Percentiles rank a stretch among this genome's conserved stretches.
Conservation (phyloP, 768 basidiomycete genomes). For the Lyophyllum decastes region DNA sequence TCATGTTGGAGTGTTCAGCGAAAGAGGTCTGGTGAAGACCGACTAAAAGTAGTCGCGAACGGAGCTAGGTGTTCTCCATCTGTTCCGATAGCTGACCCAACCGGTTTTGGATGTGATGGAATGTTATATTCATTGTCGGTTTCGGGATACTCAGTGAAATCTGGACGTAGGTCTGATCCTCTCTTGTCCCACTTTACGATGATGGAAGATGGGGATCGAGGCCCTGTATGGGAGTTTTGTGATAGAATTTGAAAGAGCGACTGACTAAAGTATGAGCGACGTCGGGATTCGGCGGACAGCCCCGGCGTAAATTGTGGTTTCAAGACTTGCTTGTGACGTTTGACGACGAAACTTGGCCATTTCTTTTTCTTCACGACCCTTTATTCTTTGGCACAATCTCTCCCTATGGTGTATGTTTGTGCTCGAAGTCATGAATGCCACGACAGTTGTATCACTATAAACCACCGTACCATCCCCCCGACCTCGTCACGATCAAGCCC, state of each 20-base stretch:
- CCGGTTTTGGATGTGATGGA: neutral
- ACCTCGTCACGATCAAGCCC: neutral
- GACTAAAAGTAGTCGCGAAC: neutral
- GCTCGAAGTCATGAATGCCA: conserved; percentile 6
- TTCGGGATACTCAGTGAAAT: neutral
- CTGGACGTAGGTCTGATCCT: neutral
- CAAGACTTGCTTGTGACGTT: conserved; percentile 3
- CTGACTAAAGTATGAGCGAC: conserved; percentile 1
- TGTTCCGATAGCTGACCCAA: neutral
- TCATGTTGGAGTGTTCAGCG: neutral
- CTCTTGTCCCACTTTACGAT: neutral
- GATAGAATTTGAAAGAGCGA: neutral
- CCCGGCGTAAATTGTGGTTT: neutral
- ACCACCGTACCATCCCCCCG: neutral
- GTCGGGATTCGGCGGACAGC: neutral
- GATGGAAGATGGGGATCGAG: neutral
- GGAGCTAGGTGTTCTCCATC: neutral
- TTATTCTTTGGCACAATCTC: neutral
- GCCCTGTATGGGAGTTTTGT: neutral
- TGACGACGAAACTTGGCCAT: neutral
- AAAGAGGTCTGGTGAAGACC: neutral
- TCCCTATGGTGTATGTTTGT: neutral
- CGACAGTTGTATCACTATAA: neutral
- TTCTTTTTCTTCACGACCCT: conserved; percentile 2
- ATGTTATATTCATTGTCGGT: neutral